phyloP scores from a whole-genome alignment of 129 eudicot species.

The Erigeron canadensis region DNA sequence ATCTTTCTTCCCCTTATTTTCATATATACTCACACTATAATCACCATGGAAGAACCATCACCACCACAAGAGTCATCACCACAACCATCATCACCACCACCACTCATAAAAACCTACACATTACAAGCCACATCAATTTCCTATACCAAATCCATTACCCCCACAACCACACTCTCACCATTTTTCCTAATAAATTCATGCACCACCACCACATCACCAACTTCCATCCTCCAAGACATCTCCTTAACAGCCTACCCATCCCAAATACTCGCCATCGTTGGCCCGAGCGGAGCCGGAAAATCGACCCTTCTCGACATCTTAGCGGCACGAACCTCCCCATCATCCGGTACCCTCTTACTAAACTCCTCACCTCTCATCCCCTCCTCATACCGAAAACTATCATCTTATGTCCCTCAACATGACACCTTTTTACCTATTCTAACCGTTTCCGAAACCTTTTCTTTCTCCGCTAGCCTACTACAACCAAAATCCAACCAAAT shows the following conservation, averaged over 20 bases:
- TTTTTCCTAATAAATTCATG: constrained; percentile 51
- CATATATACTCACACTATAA: constrained; percentile 2
- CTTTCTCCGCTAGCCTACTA: constrained; percentile 70
- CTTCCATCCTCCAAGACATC: constrained; percentile 66
- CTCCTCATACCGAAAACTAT: constrained; percentile 67
- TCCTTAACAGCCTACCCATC: constrained; percentile 80
- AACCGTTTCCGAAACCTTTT: constrained; percentile 81
- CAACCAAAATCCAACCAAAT: constrained; percentile 44
- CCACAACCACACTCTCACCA: constrained; percentile 34
- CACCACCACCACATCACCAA: constrained; percentile 45
- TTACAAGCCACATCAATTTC: constrained; percentile 67
- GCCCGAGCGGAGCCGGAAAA: constrained; percentile 98
- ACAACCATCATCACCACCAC: constrained; percentile 26
- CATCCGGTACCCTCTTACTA: constrained; percentile 66
- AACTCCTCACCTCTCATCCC: constrained; percentile 61
- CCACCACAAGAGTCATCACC: constrained; percentile 16
- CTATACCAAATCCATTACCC: constrained; percentile 53
- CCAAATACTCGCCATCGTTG: constrained; percentile 89
- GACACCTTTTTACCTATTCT: constrained; percentile 68
- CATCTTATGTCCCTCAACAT: constrained; percentile 91
- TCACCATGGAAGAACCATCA: constrained; percentile 31
- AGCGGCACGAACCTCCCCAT: constrained; percentile 74
- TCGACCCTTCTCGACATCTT: constrained; percentile 92
- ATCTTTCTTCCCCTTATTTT: constrained; percentile 11
- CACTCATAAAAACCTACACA: constrained; percentile 51